A percentile compares a stretch with the other conserved stretches of the same genome.
phyloP scores from a whole-genome alignment of 306 rosid genomes.

The Cyclanthera cordifolia region DNA sequence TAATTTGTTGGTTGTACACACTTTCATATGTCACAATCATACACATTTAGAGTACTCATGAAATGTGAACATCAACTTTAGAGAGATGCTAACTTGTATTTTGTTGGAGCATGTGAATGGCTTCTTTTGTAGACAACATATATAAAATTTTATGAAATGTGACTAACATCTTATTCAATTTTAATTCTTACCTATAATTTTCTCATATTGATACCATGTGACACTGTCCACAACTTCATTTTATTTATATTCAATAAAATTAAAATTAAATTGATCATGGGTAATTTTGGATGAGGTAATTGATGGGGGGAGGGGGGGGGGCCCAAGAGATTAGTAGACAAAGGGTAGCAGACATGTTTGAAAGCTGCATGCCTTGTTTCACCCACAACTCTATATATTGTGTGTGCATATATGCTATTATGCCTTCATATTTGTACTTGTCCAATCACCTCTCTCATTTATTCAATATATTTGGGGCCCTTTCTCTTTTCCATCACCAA shows the following conservation, averaged over 20 bases:
- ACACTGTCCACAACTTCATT: neutral
- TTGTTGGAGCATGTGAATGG: conserved; percentile 10
- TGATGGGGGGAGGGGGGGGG: neutral
- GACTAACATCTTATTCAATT: neutral
- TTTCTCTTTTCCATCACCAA: neutral
- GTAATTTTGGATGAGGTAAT: neutral
- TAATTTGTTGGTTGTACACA: neutral
- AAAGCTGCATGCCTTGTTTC: conserved; percentile 14
- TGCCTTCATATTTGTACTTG: neutral
- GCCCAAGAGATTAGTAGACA: neutral
- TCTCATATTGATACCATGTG: neutral
- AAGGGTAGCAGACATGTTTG: conserved; percentile 13
- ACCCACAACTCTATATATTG: conserved; percentile 15
- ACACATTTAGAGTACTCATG: neutral
- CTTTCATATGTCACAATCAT: neutral
- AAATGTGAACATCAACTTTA: neutral
- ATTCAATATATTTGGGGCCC: neutral
- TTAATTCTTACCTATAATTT: neutral
- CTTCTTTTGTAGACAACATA: conserved; percentile 6
- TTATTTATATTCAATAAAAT: too few species aligned
- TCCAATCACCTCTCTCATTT: neutral
- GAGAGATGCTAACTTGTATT: neutral
- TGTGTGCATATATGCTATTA: neutral
- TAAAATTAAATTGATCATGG: too few species aligned
- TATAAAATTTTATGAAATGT: neutral